These are phyloP conservation scores for Jatropha podagrica DNA, from an alignment of 441 rosid species.

Conservation along the genomic window DNA sequence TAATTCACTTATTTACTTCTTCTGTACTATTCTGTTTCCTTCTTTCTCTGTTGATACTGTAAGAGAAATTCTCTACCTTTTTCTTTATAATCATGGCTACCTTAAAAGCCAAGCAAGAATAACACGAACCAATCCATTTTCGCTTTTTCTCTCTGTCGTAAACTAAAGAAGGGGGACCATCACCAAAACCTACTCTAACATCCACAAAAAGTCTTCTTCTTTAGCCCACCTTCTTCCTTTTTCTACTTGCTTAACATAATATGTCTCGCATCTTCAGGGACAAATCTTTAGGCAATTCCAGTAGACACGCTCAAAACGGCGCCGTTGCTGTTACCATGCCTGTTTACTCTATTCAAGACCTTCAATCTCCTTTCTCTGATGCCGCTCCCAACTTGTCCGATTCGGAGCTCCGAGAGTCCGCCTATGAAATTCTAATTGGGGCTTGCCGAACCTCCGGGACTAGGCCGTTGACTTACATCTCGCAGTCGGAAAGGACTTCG, in stretches of 20 bases:
- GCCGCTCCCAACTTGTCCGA: conserved; percentile 61
- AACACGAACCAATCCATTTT: not conserved
- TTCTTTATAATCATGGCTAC: conserved; percentile 7
- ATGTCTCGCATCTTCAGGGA: conserved; percentile 35
- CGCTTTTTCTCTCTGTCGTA: not conserved
- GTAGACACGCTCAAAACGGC: conserved; percentile 10
- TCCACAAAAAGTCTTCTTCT: conserved; percentile 14
- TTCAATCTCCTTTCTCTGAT: conserved; percentile 68
- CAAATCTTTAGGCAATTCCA: conserved; percentile 22
- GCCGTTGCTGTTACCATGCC: conserved; percentile 17
- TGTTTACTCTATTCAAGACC: conserved; percentile 37
- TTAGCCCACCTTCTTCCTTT: conserved; percentile 6
- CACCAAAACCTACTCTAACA: not conserved
- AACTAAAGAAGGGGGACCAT: conserved; percentile 1
- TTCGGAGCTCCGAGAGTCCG: conserved; percentile 73
- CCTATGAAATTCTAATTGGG: conserved; percentile 89
- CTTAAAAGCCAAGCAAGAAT: conserved; percentile 32
- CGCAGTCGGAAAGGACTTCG: conserved; percentile 50
- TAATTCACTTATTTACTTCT: not conserved
- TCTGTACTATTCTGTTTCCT: not conserved
- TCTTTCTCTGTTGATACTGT: too few relatives aligned
- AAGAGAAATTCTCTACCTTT: not conserved
- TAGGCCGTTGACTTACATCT: conserved; percentile 56
- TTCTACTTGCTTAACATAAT: not conserved
- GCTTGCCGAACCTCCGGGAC: conserved; percentile 80